Conservation (phyloP, 1,284 basidiomycete genomes). For the Dichomitus squalens region DNA sequence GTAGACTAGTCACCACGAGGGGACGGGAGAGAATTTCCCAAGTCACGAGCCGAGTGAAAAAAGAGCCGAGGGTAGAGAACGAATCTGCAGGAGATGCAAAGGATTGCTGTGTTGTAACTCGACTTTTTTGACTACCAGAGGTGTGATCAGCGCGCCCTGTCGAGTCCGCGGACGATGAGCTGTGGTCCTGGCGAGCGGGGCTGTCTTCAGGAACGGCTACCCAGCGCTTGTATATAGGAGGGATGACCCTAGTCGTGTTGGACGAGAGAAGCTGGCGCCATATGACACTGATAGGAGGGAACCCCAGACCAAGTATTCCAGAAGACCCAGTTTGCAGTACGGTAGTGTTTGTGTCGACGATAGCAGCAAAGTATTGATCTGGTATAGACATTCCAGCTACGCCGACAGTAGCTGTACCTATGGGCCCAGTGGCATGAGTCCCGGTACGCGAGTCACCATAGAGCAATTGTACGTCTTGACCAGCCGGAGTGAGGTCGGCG, state of each 20-base stretch:
- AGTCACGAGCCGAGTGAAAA: conserved; percentile 32
- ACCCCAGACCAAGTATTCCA: conserved; percentile 42
- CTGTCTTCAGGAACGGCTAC: conserved; percentile 25
- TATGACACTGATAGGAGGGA: conserved; percentile 36
- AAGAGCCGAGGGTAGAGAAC: conserved; percentile 32
- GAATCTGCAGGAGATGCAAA: conserved; percentile 20
- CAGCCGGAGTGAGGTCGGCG: conserved; percentile 25
- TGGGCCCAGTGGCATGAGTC: conserved; percentile 38
- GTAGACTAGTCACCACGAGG: conserved; percentile 36
- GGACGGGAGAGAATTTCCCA: conserved; percentile 24
- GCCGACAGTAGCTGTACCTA: conserved; percentile 36
- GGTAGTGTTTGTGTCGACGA: conserved; percentile 38
- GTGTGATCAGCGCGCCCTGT: too few species aligned
- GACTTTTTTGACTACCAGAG: too few species aligned
- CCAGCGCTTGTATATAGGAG: conserved; percentile 3
- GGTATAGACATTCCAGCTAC: conserved; percentile 36
- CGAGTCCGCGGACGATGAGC: too few species aligned
- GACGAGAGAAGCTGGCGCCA: conserved; percentile 29
- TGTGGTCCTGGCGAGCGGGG: not conserved
- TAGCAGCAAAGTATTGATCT: conserved; percentile 38
- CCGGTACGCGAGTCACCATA: conserved; percentile 43
- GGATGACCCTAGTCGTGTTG: conserved; percentile 8
- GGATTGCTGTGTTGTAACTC: not conserved
- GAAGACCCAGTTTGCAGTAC: conserved; percentile 37
- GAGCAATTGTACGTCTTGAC: conserved; percentile 30